A percentile compares a stretch with the other conserved stretches of the same genome.
Conservation (phyloP, 371 early-diverging fungal genomes). For the Lichtheimia hyalospora region DNA sequence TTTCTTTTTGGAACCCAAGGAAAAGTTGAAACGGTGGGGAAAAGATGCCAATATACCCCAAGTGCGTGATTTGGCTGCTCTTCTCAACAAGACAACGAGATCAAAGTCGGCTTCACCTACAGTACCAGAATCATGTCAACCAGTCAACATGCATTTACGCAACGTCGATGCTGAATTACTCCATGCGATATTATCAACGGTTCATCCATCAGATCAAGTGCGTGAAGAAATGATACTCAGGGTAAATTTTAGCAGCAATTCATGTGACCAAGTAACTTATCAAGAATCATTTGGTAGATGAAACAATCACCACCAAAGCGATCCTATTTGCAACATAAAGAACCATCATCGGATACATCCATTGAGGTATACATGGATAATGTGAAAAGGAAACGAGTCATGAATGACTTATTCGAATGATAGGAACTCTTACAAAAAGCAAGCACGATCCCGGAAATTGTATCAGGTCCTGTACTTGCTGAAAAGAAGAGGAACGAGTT, state of each 20-base stretch:
- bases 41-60: conserved; percentile 12
- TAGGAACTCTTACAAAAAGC: conserved; percentile 27
- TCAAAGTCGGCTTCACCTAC: background rate
- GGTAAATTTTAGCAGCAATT: conserved; percentile 4
- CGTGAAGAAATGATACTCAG: conserved; percentile 24
- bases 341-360: conserved; percentile 13
- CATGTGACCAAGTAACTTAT: too few relatives aligned
- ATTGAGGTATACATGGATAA: background rate
- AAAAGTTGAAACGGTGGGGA: conserved; percentile 30
- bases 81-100: background rate
- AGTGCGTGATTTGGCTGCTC: conserved; percentile 9
- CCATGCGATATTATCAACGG: conserved; percentile 13
- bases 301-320: conserved; percentile 14
- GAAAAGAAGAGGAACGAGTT: conserved; percentile 50
- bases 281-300: too few relatives aligned
- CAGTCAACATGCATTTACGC: conserved; percentile 25
- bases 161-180: conserved; percentile 14
- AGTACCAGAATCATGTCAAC: conserved; percentile 13
- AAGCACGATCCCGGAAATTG: conserved; percentile 34
- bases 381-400: background rate
- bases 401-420: background rate
- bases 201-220: conserved; percentile 19
- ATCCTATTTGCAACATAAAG: conserved; percentile 18
- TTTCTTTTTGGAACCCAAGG: conserved; percentile 23
- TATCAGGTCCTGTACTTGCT: conserved; percentile 36